Base-by-base conservation (phyloP, 345 rosid species). In the Erodium maritimum region DNA sequence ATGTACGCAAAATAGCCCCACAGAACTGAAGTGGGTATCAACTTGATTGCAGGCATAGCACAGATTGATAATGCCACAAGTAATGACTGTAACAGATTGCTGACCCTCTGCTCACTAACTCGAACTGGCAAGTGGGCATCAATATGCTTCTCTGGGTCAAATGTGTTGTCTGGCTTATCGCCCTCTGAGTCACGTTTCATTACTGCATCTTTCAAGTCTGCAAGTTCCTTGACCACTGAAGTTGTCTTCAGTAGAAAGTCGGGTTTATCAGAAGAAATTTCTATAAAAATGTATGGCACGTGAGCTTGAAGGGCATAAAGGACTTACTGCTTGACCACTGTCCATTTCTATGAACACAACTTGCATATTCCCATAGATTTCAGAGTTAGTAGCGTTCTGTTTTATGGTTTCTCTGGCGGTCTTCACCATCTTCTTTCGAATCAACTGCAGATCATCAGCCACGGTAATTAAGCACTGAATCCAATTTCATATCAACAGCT, bases 1-100 rank as follows among this genome's bases (percentile, higher is more conserved):
- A 81, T 87, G 75, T 86, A 85, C 51, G 96, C 85, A 62, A 88
- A 88, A 72, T 88, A 88, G 52, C 96, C 94, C 97, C 97, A 86
- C 0, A 86, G 80, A 50, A 83, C 88, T 54, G 95, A 87, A 48
- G 91, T 83, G 9, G 95, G 90, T 63, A 87, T 79, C 79, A 51
- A 72, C 51, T 78, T 85, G 21, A 90, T 67, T 60, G 77, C 61
- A 14, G 95, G 95, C 20, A 82, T 55, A n/a, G 73, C 86, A 53
- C 75, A 69, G 55, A 79, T 64, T 57, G 84, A 67, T 52, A 76
- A 20, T 21, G 82, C 95, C 20, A 83, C 88, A 7, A 90, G 91
- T 62, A 75, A 18, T 24, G 95, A 90, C 64, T 90, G 95, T 76
- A 83, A 61, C 16, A 85, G 74, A 72, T 85, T 90, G 81, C 83